A percentile compares a stretch with the other conserved stretches of the same genome.
Evolutionary conservation across 2,329 filamentous ascomycete species (phyloP).

Genomic region (Xylariaceae sp.): DNA sequence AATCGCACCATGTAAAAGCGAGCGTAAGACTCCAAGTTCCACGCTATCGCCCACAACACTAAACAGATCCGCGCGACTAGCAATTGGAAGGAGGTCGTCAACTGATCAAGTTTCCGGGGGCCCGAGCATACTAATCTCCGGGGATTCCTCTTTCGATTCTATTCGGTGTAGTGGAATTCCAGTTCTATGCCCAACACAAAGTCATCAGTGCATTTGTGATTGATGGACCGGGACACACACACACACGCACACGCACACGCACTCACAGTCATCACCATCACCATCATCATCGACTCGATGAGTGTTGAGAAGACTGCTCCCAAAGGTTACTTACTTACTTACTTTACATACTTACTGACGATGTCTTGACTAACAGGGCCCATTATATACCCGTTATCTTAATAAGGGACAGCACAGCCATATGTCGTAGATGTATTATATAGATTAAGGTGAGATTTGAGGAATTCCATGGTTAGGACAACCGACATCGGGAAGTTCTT

Average conservation of each 20-base stretch:
- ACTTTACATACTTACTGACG: neutral
- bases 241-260: too few species aligned
- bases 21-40: too few species aligned
- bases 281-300: too few species aligned
- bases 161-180: conserved; percentile 16
- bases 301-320: too few species aligned
- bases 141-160: conserved; percentile 12
- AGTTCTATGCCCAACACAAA: conserved; percentile 12
- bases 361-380: conserved; percentile 15
- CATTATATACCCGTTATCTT: neutral
- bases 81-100: conserved; percentile 17
- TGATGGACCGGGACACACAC: neutral
- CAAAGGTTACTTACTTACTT: too few species aligned
- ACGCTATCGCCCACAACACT: conserved; percentile 17
- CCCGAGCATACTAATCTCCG: conserved; percentile 20
- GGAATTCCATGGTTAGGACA: neutral
- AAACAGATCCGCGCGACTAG: conserved; percentile 7
- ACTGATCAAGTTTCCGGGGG: conserved; percentile 18
- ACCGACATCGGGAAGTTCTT: conserved; percentile 14
- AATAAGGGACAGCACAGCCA: conserved; percentile 5
- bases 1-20: too few species aligned
- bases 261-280: too few species aligned
- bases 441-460: too few species aligned
- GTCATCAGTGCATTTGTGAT: conserved; percentile 10
- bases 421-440: too few species aligned